Base-by-base conservation (phyloP, 2,329 filamentous ascomycete species). In the Fusarium napiforme region DNA sequence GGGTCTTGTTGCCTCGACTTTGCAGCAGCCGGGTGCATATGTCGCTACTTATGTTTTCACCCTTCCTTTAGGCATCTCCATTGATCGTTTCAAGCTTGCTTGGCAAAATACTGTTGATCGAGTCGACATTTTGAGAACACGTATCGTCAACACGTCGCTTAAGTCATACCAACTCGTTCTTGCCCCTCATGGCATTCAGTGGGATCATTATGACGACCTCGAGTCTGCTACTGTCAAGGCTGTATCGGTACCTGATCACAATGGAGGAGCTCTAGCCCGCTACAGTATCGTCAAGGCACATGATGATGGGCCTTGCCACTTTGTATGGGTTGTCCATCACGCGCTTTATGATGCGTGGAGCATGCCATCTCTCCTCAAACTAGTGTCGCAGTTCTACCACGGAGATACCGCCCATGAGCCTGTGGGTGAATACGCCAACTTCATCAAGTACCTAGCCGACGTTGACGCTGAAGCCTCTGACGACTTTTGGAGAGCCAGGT, bases 271-370 rank as follows among this genome's bases (percentile, higher is more conserved):
- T 2, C 15, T 77, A 2, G 37, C 60, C 7, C 62, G 58, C 5
- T 75, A 75, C 26, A 47, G 52, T 1, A 57, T 76, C 2, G 40
- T 76, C 21, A 23, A 50, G 11, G 28, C 59, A 2, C 9, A 23
- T 12, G 28, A 43, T 15, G 21, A 53, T 26, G 57, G 23, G 1
- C 12, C 55, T 14, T 42, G 28, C 4, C 71, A 73, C 39, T 76
- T 76, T 23, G 55, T 75, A 0, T 77, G 75, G 75, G 52, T 65
- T 1, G 30, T 74, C 1, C 75, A 77, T 34, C 75, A 77, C 46
- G 71, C 74, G 5, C 42, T 77, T 2, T 77, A 77, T 10, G 75
- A 77, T 42, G 75, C 74, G 7, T 77, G 74, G 75, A 75, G 74
- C 28, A 76, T 76, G 74, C 61, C 74, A 0, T 52, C 61, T 18